Conservation (phyloP, 192 early-diverging fungal genomes). For the Coemansia sp. region DNA sequence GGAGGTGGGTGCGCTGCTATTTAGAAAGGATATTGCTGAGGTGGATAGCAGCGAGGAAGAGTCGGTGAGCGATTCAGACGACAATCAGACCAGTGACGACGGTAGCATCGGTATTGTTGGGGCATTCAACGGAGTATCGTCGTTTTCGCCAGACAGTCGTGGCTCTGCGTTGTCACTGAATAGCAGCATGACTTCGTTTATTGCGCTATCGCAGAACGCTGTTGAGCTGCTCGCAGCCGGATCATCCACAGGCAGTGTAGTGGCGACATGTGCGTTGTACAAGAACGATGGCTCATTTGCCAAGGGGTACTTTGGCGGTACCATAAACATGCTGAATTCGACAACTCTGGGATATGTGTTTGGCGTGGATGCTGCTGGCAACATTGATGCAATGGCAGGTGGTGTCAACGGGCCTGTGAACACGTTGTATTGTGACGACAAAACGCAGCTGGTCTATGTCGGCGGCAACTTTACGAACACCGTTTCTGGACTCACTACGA, state of each 20-base stretch:
- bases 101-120: slow-evolving; percentile 54
- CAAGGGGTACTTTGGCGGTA: slow-evolving; percentile 47
- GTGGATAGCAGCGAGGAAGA: slow-evolving; percentile 6
- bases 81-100: slow-evolving; percentile 12
- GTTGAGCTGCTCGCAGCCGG: slow-evolving; percentile 27
- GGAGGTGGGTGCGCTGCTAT: not conserved
- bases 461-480: slow-evolving; percentile 54
- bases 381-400: slow-evolving; percentile 32
- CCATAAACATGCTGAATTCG: slow-evolving; percentile 32
- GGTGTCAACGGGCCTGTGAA: slow-evolving; percentile 50
- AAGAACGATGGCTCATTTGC: slow-evolving; percentile 22
- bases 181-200: slow-evolving; percentile 32
- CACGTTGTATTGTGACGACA: slow-evolving; percentile 48
- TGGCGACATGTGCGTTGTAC: slow-evolving; percentile 43
- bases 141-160: slow-evolving; percentile 25
- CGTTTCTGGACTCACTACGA: slow-evolving; percentile 12
- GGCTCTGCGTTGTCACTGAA: slow-evolving; percentile 33
- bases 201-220: slow-evolving; percentile 34
- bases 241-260: slow-evolving; percentile 27
- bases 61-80: not conserved
- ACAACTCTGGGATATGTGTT: slow-evolving; percentile 37
- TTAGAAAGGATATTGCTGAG: slow-evolving; percentile 2
- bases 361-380: slow-evolving; percentile 23
- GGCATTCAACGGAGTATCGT: slow-evolving; percentile 50
- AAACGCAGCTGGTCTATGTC: slow-evolving; percentile 43